Evolutionary conservation across 2,329 filamentous ascomycete genomes (phyloP), one percentile per base, ranked within the genome.

Genomic region (Didymosphaeria variabile): DNA sequence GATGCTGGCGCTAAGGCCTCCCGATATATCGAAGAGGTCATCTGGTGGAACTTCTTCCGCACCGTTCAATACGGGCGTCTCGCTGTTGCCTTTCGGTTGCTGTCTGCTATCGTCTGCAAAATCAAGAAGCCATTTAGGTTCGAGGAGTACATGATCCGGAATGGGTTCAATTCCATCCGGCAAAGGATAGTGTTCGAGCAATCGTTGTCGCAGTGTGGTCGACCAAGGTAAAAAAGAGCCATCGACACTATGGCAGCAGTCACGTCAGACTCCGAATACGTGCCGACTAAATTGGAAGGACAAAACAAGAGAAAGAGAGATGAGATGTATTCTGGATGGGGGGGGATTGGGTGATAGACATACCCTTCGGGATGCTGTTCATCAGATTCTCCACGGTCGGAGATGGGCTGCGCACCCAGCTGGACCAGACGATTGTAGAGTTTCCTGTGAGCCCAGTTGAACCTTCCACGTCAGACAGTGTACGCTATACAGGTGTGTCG

Each of bases 341-440:
- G 19, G 8, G 32, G 23, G 23, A 31, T 19, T 1, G 15, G 3
- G 23, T 12, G 10, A 9, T n/a, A 45, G n/a, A 81, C 86, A 68
- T 81, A 95, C 89, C 94, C 94, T 79, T 98, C 94, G 29, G 92
- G 88, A 81, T 97, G 93, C 75, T 96, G 92, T 70, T 97, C 94
- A 74, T 99, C 95, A 23, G 90, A 93, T 79, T 99, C 95, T 13
- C 92, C 95, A 40, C 89, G 84, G 44, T 90, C 87, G 70, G 91
- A 91, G 64, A 95, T 87, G 51, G 92, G 87, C 45, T 84, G 84
- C 2, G 92, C 95, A 1, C 94, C 94, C 0, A 99, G 86, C 75
- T 97, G 93, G 40, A 90, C 78, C 36, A 99, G 82, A 17, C 95
- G 88, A 69, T 93, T 94, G 71, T 93, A 88, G 49, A 99, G 83